Evolutionary conservation across 768 basidiomycete genomes (phyloP).

Genomic region (Rhizopogon salebrosus): DNA sequence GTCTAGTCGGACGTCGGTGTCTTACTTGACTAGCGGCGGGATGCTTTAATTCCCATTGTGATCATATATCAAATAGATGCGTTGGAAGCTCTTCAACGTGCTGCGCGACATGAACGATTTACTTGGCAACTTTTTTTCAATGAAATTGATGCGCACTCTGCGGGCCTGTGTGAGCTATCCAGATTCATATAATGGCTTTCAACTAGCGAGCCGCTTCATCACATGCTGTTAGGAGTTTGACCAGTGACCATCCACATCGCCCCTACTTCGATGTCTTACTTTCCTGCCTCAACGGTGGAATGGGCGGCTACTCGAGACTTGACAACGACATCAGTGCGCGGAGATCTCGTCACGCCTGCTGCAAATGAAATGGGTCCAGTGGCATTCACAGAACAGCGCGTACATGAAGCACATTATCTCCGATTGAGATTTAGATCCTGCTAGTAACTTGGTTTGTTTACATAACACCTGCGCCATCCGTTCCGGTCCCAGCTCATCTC

Average conservation of each 20-base stretch:
- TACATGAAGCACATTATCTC: neutral
- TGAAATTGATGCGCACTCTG: neutral
- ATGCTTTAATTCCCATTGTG: neutral
- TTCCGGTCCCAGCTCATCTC: neutral
- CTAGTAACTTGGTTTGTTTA: neutral
- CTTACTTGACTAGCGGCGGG: neutral
- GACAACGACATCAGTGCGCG: neutral
- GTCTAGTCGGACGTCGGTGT: neutral
- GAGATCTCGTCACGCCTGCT: neutral
- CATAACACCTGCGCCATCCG: neutral
- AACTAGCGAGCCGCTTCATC: neutral
- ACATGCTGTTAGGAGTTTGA: neutral
- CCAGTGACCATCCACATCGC: neutral
- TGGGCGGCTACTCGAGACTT: no score
- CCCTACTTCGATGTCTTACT: neutral
- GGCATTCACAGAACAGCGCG: neutral
- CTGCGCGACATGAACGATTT: neutral
- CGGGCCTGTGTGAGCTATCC: neutral
- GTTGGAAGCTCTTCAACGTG: neutral
- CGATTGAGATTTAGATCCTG: neutral
- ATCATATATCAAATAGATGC: conserved; percentile 1
- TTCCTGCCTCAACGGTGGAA: neutral
- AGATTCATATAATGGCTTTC: no score
- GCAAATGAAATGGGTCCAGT: neutral
- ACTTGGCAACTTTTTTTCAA: neutral